Evolutionary conservation across 75 land plant genomes (phyloP), one percentile per base, ranked within the genome.

Genomic region (Cryptomeria japonica): DNA sequence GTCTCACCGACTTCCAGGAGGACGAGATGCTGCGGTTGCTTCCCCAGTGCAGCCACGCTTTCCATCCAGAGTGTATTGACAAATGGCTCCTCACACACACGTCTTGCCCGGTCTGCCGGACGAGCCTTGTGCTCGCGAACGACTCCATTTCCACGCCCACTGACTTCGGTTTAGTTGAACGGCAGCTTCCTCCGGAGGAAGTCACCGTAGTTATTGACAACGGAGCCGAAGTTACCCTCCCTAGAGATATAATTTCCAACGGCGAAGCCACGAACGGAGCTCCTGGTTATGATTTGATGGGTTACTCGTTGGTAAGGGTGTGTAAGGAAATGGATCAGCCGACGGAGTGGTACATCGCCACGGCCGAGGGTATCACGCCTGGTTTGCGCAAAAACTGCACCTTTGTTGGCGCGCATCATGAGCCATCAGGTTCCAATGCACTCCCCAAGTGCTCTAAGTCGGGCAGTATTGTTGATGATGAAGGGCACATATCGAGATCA

Each of bases 61-160:
- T 94, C 79, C 95, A 94, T 85, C 84, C 78, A 82, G 93, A 87
- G 25, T 92, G 93, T 85, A 88, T 92, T 38, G 95, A 92, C 31
- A 76, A 47, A 47, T 94, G 95, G 93, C 73, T 89, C 56, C 41
- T 80, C 9, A 68, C 90, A 39, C 89, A 92, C 49, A 87, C 88
- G 15, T 87, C 88, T 18, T 86, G 91, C 88, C 92, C 93, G 39
- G 87, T 91, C 14, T 94, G 95, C 58, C 25, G 72, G 1, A 68
- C 72, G 16, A 51, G 55, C 55, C 55, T 51, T 14, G 16, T 51
- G 55, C 55, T 51, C 16, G 6, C 19, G 13, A 41, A 56, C 41
- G 37, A 36, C 32, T 34, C 18, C 11, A 56, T 32, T 80, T 31
- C 51, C 15, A 83, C 38, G 18, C 34, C 82, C 86, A 85, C 38